A percentile compares a stretch with the other conserved stretches of the same genome.
Conservation (phyloP, 805 yeast species). For the Nakazawaea wyomingensis region DNA sequence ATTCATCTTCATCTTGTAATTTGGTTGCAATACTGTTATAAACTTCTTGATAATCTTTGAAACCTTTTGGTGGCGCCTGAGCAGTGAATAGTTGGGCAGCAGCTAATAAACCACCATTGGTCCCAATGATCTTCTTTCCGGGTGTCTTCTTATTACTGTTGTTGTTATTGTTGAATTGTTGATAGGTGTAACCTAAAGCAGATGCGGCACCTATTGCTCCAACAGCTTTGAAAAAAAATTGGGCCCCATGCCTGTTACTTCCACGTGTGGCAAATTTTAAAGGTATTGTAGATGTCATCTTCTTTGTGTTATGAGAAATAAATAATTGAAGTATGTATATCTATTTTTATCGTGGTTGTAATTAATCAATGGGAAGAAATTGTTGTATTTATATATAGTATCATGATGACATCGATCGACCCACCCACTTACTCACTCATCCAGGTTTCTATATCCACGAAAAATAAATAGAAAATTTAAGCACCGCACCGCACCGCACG, state of each 20-base stretch:
- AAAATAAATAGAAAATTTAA: no score
- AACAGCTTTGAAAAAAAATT: neutral
- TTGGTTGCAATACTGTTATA: conserved; percentile 70
- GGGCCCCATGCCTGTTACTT: no score
- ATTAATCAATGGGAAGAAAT: no score
- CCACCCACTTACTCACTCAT: no score
- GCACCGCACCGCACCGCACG: no score
- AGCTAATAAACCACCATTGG: neutral
- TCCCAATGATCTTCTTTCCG: conserved; percentile 7
- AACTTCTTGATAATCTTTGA: conserved; percentile 55
- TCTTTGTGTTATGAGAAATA: no score
- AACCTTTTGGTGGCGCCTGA: conserved; percentile 20
- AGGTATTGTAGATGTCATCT: no score
- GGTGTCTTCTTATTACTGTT: conserved; percentile 3
- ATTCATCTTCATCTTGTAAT: conserved; percentile 48
- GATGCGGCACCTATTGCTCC: conserved; percentile 5
- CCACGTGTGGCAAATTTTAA: no score
- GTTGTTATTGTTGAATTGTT: neutral
- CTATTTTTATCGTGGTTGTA: no score
- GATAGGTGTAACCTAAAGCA: neutral
- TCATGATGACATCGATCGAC: no score
- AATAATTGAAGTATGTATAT: neutral
- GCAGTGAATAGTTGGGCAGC: neutral
- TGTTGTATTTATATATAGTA: no score
- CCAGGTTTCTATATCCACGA: no score